Evolutionary conservation across 1,284 basidiomycete genomes (phyloP).

Genomic region (Ustilago loliicola): DNA sequence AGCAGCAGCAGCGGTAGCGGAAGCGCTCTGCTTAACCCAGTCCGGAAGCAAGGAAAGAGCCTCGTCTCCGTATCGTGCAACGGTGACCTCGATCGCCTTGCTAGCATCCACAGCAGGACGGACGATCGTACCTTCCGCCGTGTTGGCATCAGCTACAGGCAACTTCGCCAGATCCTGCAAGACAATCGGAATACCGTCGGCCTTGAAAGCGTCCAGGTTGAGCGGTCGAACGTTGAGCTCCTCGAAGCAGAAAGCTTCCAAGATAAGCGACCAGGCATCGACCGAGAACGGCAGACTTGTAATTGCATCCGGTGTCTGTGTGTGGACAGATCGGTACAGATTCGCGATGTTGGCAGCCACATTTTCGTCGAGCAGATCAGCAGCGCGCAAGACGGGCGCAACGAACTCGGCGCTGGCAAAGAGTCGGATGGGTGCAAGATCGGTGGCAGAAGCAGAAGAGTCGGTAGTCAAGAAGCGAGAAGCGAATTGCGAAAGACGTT

Average conservation of each 20-base stretch:
- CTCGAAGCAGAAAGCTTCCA: constrained; percentile 55
- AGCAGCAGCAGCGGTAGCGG: constrained; percentile 5
- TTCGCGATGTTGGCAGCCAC: constrained; percentile 34
- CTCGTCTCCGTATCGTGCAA: constrained; percentile 40
- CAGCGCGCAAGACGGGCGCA: constrained; percentile 35
- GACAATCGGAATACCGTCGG: constrained; percentile 41
- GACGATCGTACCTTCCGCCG: neutral
- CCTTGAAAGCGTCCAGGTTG: constrained; percentile 43
- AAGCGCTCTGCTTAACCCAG: constrained; percentile 21
- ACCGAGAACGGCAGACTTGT: constrained; percentile 29
- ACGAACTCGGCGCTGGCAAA: constrained; percentile 45
- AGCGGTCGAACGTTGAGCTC: constrained; percentile 42
- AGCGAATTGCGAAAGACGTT: constrained; percentile 25
- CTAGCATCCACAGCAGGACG: constrained; percentile 18
- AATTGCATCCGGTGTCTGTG: constrained; percentile 23
- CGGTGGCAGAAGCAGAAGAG: constrained; percentile 7
- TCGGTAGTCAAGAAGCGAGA: constrained; percentile 29
- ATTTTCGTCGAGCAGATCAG: constrained; percentile 42
- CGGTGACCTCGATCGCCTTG: constrained; percentile 24
- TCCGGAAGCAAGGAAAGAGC: constrained; percentile 34
- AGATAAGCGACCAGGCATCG: constrained; percentile 39
- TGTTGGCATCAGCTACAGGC: constrained; percentile 16
- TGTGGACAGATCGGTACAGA: constrained; percentile 41
- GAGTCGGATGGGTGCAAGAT: constrained; percentile 28
- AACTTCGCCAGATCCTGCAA: constrained; percentile 37